Conservation (phyloP, 495 filamentous ascomycete species). For the Cairneyella variabilis region DNA sequence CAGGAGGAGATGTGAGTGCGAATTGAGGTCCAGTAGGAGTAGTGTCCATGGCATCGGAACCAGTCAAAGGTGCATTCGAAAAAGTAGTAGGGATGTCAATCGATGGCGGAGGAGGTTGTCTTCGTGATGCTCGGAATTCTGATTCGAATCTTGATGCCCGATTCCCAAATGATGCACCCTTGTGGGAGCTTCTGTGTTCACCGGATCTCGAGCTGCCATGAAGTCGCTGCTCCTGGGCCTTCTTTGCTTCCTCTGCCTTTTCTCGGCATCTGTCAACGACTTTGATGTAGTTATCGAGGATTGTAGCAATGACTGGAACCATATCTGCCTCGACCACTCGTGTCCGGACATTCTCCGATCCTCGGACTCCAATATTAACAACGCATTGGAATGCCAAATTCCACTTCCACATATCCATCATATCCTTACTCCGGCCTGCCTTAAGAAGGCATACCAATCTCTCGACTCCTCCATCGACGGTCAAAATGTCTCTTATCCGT, state of each 20-base stretch:
- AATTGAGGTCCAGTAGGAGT: slow-evolving; percentile 63
- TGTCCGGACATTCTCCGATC: slow-evolving; percentile 88
- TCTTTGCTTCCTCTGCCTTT: slow-evolving; percentile 67
- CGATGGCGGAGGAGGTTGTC: slow-evolving; percentile 65
- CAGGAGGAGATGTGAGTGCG: slow-evolving; percentile 69
- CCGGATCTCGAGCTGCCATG: slow-evolving; percentile 18
- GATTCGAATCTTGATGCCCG: slow-evolving; percentile 38
- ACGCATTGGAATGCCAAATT: slow-evolving; percentile 98
- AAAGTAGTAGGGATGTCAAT: slow-evolving; percentile 64
- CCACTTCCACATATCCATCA: slow-evolving; percentile 99
- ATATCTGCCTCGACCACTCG: slow-evolving; percentile 97
- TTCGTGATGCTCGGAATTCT: slow-evolving; percentile 50
- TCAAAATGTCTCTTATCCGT: slow-evolving; percentile 94
- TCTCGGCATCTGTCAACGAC: slow-evolving; percentile 88
- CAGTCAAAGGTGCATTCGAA: slow-evolving; percentile 15
- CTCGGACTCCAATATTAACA: slow-evolving; percentile 95
- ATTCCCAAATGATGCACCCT: slow-evolving; percentile 27
- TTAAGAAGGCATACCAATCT: slow-evolving; percentile 95
- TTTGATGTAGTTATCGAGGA: slow-evolving; percentile 96
- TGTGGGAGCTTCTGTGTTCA: slow-evolving; percentile 26
- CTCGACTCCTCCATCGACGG: slow-evolving; percentile 97
- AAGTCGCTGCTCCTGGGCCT: slow-evolving; percentile 27
- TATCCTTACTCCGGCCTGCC: slow-evolving; percentile 88
- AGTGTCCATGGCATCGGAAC: slow-evolving; percentile 36
- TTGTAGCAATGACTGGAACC: slow-evolving; percentile 98